phyloP scores from a whole-genome alignment of 257 asterid genomes.

The Capsicum baccatum region DNA sequence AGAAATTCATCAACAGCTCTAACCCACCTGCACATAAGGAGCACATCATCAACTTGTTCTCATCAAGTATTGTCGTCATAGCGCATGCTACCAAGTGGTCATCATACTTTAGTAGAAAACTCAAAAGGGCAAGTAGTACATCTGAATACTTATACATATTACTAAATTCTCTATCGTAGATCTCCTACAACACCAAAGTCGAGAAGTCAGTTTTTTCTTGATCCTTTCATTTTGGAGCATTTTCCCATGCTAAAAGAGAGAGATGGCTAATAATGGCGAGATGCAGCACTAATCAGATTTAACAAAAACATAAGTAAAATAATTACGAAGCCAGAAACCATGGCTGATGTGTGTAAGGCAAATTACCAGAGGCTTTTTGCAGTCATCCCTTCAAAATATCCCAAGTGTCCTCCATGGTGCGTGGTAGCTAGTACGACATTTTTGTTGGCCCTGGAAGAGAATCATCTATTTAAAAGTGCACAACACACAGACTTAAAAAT shows the following conservation, averaged over 20 bases:
- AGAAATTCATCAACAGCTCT: conserved; percentile 85
- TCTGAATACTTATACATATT: neutral
- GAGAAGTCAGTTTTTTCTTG: neutral
- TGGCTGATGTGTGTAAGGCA: neutral
- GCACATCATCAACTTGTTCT: conserved; percentile 13
- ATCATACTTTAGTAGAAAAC: neutral
- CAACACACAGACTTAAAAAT: no score
- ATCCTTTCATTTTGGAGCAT: neutral
- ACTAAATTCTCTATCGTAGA: neutral
- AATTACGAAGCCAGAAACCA: conserved; percentile 26
- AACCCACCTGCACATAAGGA: conserved; percentile 68
- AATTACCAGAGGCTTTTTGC: conserved; percentile 72
- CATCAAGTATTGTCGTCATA: neutral
- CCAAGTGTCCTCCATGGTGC: conserved; percentile 85
- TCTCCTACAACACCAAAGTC: neutral
- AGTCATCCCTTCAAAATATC: conserved; percentile 77
- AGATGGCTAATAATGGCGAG: neutral
- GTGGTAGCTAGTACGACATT: conserved; percentile 80
- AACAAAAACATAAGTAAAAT: neutral
- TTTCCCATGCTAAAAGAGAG: neutral
- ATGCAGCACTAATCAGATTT: neutral
- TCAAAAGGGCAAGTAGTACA: neutral
- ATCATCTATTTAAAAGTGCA: no score
- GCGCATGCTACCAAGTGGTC: neutral
- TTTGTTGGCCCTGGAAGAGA: conserved; percentile 59